Evolutionary conservation across 768 basidiomycete genomes (phyloP).

Genomic region (Xerocomellus dryophilus): DNA sequence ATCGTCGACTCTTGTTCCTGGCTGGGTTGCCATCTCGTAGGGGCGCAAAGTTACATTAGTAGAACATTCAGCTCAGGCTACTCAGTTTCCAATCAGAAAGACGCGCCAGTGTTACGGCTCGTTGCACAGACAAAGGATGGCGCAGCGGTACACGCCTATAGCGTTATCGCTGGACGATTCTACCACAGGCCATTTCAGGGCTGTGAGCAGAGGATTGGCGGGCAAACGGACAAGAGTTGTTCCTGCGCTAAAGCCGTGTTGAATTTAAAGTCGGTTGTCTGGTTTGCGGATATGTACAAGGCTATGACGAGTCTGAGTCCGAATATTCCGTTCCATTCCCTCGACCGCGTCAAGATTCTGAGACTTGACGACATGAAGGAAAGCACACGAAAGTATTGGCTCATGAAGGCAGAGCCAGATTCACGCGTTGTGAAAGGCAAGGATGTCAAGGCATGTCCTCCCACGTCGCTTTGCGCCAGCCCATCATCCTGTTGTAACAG

Average conservation of each 20-base stretch:
- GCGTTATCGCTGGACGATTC: no score
- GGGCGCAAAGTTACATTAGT: background rate
- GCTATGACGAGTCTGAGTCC: background rate
- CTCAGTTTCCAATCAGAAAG: background rate
- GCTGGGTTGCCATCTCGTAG: no score
- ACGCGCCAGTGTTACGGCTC: background rate
- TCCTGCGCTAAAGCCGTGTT: no score
- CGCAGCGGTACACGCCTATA: background rate
- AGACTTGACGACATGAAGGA: slow-evolving; percentile 2
- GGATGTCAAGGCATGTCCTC: slow-evolving; percentile 66
- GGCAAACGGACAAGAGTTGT: no score
- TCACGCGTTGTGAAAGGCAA: slow-evolving; percentile 81
- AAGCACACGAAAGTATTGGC: slow-evolving; percentile 46
- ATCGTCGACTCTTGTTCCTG: background rate
- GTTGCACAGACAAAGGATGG: background rate
- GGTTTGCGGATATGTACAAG: no score
- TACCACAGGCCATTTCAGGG: no score
- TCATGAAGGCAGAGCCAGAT: slow-evolving; percentile 86
- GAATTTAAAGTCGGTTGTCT: no score
- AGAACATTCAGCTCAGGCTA: no score
- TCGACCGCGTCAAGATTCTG: background rate
- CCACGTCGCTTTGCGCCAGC: background rate
- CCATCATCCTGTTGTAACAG: slow-evolving; percentile 35
- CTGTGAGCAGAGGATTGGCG: no score
- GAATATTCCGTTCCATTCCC: background rate